These are phyloP conservation scores for Skeletonema potamos DNA, from an alignment of 108 stramenopile species.

Conservation along the genomic window DNA sequence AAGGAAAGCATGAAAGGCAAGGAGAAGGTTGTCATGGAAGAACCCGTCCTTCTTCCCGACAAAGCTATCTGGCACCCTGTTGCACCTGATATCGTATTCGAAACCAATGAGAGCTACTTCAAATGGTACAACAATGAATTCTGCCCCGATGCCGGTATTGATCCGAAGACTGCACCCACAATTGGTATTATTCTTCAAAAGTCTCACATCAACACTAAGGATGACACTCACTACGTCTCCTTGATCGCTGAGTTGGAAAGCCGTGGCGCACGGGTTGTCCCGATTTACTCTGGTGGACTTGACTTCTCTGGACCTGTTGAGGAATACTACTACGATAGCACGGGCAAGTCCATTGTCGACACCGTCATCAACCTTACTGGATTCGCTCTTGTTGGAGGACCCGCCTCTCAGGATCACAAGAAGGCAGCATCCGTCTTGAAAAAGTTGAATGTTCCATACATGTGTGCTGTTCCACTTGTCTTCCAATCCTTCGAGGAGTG, in stretches of 20 bases:
- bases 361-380: slow-evolving; percentile 96
- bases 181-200: slow-evolving; percentile 95
- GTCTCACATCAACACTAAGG: slow-evolving; percentile 98
- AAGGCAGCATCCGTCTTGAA: slow-evolving; percentile 92
- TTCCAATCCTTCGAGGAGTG: slow-evolving; percentile 99
- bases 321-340: slow-evolving; percentile 89
- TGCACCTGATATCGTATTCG: slow-evolving; percentile 90
- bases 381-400: slow-evolving; percentile 95
- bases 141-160: slow-evolving; percentile 93
- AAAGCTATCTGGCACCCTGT: slow-evolving; percentile 98
- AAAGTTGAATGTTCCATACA: slow-evolving; percentile 90
- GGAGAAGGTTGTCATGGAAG: slow-evolving; percentile 76
- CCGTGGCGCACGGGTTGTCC: slow-evolving; percentile 89
- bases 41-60: slow-evolving; percentile 95
- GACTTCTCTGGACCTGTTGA: slow-evolving; percentile 96
- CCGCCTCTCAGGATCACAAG: slow-evolving; percentile 94
- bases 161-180: slow-evolving; percentile 82
- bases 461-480: slow-evolving; percentile 96
- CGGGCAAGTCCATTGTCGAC: slow-evolving; percentile 86
- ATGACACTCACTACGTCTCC: slow-evolving; percentile 96
- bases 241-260: slow-evolving; percentile 94
- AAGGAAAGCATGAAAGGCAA: slow-evolving; percentile 78
- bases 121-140: slow-evolving; percentile 94
- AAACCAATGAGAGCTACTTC: slow-evolving; percentile 83
- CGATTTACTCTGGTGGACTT: slow-evolving; percentile 94